These are phyloP conservation scores for Pinguiococcus pyrenoidosus DNA, from an alignment of 108 stramenopile genomes.

Conservation along the genomic window DNA sequence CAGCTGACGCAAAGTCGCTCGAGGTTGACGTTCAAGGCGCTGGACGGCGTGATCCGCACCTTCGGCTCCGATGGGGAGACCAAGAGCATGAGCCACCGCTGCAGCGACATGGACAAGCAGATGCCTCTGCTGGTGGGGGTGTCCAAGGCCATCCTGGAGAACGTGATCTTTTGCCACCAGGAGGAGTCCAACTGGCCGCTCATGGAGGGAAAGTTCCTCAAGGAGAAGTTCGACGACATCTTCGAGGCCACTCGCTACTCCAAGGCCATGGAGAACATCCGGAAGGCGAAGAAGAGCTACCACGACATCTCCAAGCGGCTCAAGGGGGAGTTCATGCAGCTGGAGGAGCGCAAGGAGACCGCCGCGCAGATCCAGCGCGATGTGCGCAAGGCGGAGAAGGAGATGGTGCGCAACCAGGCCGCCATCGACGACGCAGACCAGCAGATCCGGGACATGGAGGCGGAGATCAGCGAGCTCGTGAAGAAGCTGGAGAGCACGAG, in stretches of 20 bases:
- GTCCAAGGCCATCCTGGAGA: conserved; percentile 82
- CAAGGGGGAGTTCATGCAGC: background rate
- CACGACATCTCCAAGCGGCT: background rate
- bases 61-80: background rate
- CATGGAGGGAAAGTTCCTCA: conserved; percentile 86
- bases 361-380: background rate
- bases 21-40: conserved; percentile 62
- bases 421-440: background rate
- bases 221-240: conserved; percentile 98
- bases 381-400: background rate
- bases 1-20: conserved; percentile 75
- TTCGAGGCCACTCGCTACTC: conserved; percentile 88
- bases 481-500: conserved; percentile 5
- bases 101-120: conserved; percentile 72
- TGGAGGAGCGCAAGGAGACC: background rate
- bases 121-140: conserved; percentile 65
- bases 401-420: background rate
- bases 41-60: conserved; percentile 68
- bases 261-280: conserved; percentile 86
- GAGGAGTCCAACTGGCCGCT: conserved; percentile 56
- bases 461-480: conserved; percentile 1
- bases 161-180: conserved; percentile 92
- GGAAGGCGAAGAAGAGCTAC: conserved; percentile 44
- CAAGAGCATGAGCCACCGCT: conserved; percentile 50
- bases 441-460: conserved; percentile 1